Percentiles rank a stretch among this genome's conserved stretches.
Evolutionary conservation across 306 rosid species (phyloP).

Genomic region (Begonia fuchsioides): DNA sequence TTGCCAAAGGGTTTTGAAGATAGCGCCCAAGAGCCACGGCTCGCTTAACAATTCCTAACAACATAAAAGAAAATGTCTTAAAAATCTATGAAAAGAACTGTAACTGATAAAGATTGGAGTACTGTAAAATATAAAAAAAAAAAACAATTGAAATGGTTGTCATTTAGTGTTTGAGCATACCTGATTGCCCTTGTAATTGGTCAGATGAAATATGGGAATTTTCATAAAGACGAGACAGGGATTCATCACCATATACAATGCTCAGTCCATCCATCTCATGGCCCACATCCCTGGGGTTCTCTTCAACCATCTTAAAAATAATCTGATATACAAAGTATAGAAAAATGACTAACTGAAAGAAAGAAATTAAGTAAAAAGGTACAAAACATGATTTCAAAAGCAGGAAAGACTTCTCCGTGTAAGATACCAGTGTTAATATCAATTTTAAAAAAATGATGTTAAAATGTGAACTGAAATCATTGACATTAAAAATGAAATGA

Average conservation of each 20-base stretch:
- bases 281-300: slow-evolving; percentile 96
- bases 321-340: slow-evolving; percentile 28
- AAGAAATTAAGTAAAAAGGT: slow-evolving; percentile 13
- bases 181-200: slow-evolving; percentile 80
- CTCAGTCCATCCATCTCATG: slow-evolving; percentile 96
- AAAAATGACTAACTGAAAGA: slow-evolving; percentile 1
- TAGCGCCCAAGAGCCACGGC: slow-evolving; percentile 93
- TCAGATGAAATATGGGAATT: slow-evolving; percentile 89
- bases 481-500: no score
- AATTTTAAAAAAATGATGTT: no score
- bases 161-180: slow-evolving; percentile 12
- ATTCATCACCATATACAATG: slow-evolving; percentile 95
- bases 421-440: no score
- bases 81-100: slow-evolving; percentile 7
- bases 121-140: neutral
- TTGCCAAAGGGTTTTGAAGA: slow-evolving; percentile 95
- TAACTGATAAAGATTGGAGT: neutral
- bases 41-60: slow-evolving; percentile 81
- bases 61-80: slow-evolving; percentile 10
- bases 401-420: no score
- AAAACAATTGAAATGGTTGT: no score
- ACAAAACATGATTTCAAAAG: slow-evolving; percentile 3
- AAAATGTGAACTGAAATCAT: no score
- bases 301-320: slow-evolving; percentile 96
- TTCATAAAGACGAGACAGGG: slow-evolving; percentile 83